Conservation (phyloP, 2,329 filamentous ascomycete species). For the Stachybotrys echinatus region DNA sequence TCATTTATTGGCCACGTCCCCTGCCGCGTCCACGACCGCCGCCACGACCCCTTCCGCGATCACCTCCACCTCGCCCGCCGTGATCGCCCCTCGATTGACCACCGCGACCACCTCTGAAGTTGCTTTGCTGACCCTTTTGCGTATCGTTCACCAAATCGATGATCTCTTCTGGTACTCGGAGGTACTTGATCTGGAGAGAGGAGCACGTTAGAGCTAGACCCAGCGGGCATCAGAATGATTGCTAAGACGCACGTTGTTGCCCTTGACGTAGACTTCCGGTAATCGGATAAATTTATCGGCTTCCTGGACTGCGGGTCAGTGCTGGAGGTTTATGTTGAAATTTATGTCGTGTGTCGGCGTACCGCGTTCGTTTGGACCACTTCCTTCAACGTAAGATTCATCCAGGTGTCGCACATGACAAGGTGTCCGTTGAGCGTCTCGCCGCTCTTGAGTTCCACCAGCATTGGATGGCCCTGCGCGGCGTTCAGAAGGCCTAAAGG, state of each 20-base stretch:
- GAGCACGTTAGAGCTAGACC: no score
- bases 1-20: slow-evolving; percentile 25
- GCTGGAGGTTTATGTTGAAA: neutral
- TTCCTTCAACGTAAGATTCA: slow-evolving; percentile 97
- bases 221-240: neutral
- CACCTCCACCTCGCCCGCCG: slow-evolving; percentile 45
- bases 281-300: slow-evolving; percentile 90
- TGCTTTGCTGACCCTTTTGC: slow-evolving; percentile 64
- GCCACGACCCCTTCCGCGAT: slow-evolving; percentile 34
- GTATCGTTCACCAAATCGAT: slow-evolving; percentile 92
- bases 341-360: slow-evolving; percentile 8
- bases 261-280: slow-evolving; percentile 92
- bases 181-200: slow-evolving; percentile 83
- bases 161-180: slow-evolving; percentile 93
- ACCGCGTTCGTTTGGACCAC: slow-evolving; percentile 92
- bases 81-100: slow-evolving; percentile 55
- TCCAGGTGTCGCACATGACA: slow-evolving; percentile 98
- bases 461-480: slow-evolving; percentile 95
- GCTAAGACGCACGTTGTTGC: slow-evolving; percentile 73
- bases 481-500: slow-evolving; percentile 84
- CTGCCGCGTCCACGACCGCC: slow-evolving; percentile 31
- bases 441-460: slow-evolving; percentile 95
- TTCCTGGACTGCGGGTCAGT: slow-evolving; percentile 46
- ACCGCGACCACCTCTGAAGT: slow-evolving; percentile 61
- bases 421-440: slow-evolving; percentile 96